These are phyloP conservation scores for Picea abies DNA, from an alignment of 83 land plant genomes.

Conservation along the genomic window DNA sequence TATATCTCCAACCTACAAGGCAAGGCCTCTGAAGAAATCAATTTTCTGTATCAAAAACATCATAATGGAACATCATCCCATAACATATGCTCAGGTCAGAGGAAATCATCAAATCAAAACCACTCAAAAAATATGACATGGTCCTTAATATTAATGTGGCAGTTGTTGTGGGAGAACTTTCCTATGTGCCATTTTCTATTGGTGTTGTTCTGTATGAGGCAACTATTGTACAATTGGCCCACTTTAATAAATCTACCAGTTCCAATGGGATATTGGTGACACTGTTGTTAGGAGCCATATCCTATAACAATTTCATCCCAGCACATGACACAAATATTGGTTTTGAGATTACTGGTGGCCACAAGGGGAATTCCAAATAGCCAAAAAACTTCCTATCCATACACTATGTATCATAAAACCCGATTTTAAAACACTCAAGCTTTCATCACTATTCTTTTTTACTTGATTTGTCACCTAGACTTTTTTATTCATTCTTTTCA, in stretches of 20 bases:
- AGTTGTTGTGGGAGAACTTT: background rate
- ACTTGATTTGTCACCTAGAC: background rate
- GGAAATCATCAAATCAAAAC: slow-evolving; percentile 9
- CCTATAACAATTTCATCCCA: slow-evolving; percentile 6
- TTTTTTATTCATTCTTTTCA: background rate
- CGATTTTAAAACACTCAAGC: slow-evolving; percentile 16
- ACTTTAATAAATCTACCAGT: background rate
- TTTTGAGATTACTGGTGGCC: background rate
- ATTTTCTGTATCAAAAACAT: background rate
- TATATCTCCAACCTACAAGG: background rate
- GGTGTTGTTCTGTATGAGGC: slow-evolving; percentile 3
- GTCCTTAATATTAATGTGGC: background rate
- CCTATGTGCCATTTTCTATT: background rate
- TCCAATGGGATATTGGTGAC: background rate
- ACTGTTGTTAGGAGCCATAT: background rate
- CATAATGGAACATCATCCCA: background rate
- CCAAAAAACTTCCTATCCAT: background rate
- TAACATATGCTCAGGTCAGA: background rate
- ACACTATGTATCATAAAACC: background rate
- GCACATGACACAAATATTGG: slow-evolving; percentile 9
- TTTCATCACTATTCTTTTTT: slow-evolving; percentile 10
- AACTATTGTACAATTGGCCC: slow-evolving; percentile 8
- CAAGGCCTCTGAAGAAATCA: background rate
- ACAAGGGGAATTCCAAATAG: background rate
- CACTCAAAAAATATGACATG: background rate